Base-by-base conservation (phyloP, 2,329 filamentous ascomycete genomes). In the Stagonosporopsis rhizophila region DNA sequence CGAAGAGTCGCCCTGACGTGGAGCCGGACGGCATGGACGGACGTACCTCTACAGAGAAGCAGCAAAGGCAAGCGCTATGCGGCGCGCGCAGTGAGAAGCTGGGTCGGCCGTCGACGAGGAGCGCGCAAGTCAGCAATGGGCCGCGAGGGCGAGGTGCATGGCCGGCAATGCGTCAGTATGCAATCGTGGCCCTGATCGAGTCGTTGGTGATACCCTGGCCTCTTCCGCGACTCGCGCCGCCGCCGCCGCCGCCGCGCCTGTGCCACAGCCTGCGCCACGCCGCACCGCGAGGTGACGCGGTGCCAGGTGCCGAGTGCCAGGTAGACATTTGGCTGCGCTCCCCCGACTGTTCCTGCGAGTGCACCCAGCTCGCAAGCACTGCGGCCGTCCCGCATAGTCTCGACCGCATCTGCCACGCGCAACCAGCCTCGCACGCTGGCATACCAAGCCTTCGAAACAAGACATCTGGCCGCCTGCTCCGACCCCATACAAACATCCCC, bases 21-120 rank as follows among this genome's bases (percentile, higher is more conserved):
- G 53, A 47, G 12, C 28, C 40, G 30, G 41, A 32, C 15, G 41
- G 4, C 23, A 8, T 8, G 23, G 23, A 25, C 20, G 44, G 28
- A 38, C 72, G 64, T 69, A 75, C 72, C 70, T 73, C 62, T 73
- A 74, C 66, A 70, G 57, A 64, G 66, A 73, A 72, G 61, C 51
- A 58, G 60, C 28, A 66, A 56, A 30, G 56, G 52, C 50, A 50
- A 48, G 58, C 46, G 57, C 61, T 51, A 38, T 48, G 58, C 50
- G 52, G 44, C 38, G 51, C 53, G 42, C 44, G 47, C 45, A 50
- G 42, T 38, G 52, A 44, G 54, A 32, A 22, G 8, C 23, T 11
- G 51, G 27, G 8, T 52, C 38, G 51, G 40, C 44, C 39, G 30
- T 52, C 48, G 60, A 41, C 28, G 25, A 56, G 55, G 53, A 59